Conservation (phyloP, 2,329 filamentous ascomycete species). For the Penicillium freii region DNA sequence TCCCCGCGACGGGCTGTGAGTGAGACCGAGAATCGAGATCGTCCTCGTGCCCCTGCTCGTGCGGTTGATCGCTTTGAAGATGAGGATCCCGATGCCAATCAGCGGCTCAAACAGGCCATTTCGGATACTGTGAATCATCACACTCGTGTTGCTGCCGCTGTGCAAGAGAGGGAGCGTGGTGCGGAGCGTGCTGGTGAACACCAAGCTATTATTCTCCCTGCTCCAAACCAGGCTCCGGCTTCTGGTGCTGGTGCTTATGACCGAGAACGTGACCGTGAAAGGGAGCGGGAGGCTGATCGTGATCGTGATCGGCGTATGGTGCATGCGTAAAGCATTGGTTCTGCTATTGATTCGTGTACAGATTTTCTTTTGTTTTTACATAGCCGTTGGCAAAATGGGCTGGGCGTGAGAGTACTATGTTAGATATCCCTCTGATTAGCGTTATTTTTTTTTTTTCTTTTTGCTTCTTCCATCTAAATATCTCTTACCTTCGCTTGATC, state of each 20-base stretch:
- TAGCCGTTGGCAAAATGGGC: conserved; percentile 16
- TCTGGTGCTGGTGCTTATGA: background rate
- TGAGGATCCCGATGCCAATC: conserved; percentile 41
- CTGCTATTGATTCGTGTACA: conserved; percentile 10
- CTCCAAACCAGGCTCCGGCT: background rate
- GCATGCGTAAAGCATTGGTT: conserved; percentile 15
- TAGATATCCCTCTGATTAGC: conserved; percentile 12
- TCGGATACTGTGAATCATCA: conserved; percentile 44
- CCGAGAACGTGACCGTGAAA: conserved; percentile 10
- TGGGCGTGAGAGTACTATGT: conserved; percentile 9
- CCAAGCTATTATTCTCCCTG: background rate
- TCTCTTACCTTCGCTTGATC: background rate
- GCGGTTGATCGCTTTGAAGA: conserved; percentile 23
- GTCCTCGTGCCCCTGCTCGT: background rate
- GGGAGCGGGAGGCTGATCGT: conserved; percentile 21
- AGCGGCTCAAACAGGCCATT: conserved; percentile 44
- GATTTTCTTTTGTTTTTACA: conserved; percentile 7
- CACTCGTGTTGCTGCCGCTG: conserved; percentile 34
- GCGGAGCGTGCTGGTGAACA: conserved; percentile 20
- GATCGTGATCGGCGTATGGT: conserved; percentile 33
- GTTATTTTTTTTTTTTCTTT: background rate
- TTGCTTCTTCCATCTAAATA: background rate
- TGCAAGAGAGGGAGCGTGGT: conserved; percentile 30
- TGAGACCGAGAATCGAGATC: conserved; percentile 33
- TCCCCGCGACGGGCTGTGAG: conserved; percentile 40